phyloP scores from a whole-genome alignment of 768 basidiomycete species.

The Pholiota molesta region DNA sequence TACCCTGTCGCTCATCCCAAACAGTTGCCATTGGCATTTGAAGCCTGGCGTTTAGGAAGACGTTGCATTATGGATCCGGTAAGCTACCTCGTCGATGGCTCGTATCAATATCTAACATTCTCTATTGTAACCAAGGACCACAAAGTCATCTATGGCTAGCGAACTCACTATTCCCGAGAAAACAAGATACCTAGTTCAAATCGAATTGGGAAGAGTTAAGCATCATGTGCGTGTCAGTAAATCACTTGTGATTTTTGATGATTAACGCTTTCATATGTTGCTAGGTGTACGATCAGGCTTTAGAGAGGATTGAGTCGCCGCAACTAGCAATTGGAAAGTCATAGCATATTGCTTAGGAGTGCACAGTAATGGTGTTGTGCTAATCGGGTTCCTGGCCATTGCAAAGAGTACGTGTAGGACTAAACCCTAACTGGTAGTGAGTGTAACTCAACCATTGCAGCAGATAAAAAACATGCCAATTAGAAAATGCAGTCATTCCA shows the following conservation, averaged over 20 bases:
- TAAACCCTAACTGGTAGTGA: too few relatives aligned
- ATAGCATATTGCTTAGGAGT: constrained; percentile 8
- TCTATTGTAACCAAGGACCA: too few relatives aligned
- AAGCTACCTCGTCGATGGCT: too few relatives aligned
- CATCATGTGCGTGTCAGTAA: constrained; percentile 53
- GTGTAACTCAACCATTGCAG: constrained; percentile 2
- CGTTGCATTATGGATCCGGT: too few relatives aligned
- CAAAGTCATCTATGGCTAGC: too few relatives aligned
- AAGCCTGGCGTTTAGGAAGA: too few relatives aligned
- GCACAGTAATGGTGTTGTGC: constrained; percentile 27
- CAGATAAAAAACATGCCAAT: constrained; percentile 18
- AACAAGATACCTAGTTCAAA: constrained; percentile 74
- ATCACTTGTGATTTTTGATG: not conserved
- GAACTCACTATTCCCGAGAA: constrained; percentile 39
- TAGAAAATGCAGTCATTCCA: constrained; percentile 36
- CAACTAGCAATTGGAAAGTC: constrained; percentile 61
- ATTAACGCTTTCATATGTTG: not conserved
- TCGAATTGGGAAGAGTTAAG: constrained; percentile 79
- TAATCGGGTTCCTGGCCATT: constrained; percentile 31
- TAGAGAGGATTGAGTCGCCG: constrained; percentile 68
- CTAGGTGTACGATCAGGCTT: constrained; percentile 81
- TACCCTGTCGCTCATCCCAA: too few relatives aligned
- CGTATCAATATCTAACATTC: too few relatives aligned
- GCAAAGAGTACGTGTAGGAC: constrained; percentile 27
- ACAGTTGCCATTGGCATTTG: too few relatives aligned